phyloP scores from a whole-genome alignment of 768 basidiomycete genomes.

The Hygrophorus pudorinus region DNA sequence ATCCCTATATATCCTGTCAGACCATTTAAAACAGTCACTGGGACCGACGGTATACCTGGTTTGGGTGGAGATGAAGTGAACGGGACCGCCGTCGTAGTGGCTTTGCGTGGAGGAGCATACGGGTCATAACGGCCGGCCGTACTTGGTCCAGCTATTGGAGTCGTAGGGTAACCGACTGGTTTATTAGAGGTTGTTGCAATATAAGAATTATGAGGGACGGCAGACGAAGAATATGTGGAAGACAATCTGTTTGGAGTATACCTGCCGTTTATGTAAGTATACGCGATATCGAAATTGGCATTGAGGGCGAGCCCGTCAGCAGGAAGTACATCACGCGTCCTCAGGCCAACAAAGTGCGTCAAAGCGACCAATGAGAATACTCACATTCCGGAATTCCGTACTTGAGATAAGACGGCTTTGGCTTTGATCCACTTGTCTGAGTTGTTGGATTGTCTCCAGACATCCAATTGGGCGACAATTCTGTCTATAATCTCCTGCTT shows the following conservation, averaged over 20 bases:
- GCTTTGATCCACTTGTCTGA: conserved; percentile 64
- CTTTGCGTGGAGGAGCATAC: conserved; percentile 50
- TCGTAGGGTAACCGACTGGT: conserved; percentile 18
- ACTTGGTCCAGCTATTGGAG: conserved; percentile 21
- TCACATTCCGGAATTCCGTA: conserved; percentile 57
- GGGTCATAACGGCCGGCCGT: conserved; percentile 49
- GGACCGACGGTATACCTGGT: conserved; percentile 17
- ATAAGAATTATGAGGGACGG: conserved; percentile 7
- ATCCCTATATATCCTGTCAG: conserved; percentile 35
- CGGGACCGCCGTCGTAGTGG: conserved; percentile 23
- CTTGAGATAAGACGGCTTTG: conserved; percentile 56
- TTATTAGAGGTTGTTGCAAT: conserved; percentile 15
- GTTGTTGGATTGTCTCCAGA: conserved; percentile 46
- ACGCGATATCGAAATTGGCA: not conserved
- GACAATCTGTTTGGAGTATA: conserved; percentile 8
- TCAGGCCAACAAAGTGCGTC: not conserved
- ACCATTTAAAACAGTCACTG: conserved; percentile 8
- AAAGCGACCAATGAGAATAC: conserved; percentile 21
- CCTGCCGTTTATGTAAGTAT: not conserved
- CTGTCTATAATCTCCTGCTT: conserved; percentile 84
- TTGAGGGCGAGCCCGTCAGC: too few relatives aligned
- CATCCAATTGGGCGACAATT: conserved; percentile 47
- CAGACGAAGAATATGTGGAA: conserved; percentile 4
- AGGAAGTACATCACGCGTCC: too few relatives aligned
- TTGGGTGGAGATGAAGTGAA: conserved; percentile 22